These are phyloP conservation scores for Suillus occidentalis DNA, from an alignment of 768 basidiomycete species.

Conservation along the genomic window DNA sequence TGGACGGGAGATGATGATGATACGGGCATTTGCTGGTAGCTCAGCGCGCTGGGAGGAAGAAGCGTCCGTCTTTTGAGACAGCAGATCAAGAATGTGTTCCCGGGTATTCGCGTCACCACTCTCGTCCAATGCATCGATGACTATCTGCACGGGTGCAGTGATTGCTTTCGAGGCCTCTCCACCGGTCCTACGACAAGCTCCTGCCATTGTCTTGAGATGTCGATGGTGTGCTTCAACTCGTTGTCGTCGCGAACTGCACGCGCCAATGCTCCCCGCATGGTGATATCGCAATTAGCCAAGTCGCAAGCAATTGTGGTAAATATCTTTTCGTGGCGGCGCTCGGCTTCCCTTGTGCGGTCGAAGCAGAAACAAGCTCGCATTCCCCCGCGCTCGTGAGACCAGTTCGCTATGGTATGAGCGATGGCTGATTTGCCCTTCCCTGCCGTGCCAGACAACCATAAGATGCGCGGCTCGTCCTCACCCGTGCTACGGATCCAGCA, in stretches of 20 bases:
- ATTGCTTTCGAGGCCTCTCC: conserved; percentile 2
- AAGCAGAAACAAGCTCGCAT: conserved; percentile 10
- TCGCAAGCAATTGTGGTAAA: background rate
- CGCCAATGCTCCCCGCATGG: no score
- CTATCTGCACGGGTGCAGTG: conserved; percentile 21
- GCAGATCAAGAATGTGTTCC: conserved; percentile 14
- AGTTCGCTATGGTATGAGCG: conserved; percentile 2
- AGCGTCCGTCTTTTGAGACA: background rate
- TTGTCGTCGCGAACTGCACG: background rate
- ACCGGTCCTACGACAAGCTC: conserved; percentile 18
- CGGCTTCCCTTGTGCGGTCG: conserved; percentile 10
- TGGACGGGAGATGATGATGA: no score
- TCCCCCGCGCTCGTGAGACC: conserved; percentile 8
- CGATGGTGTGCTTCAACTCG: background rate
- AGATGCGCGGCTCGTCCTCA: no score
- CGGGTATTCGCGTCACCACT: conserved; percentile 10
- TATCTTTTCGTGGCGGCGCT: background rate
- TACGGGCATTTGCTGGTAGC: no score
- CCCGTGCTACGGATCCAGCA: no score
- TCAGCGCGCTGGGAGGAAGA: no score
- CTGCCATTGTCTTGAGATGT: conserved; percentile 14
- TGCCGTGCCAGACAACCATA: no score
- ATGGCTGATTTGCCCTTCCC: no score
- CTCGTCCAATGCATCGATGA: conserved; percentile 6
- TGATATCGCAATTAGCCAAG: no score